A percentile compares a stretch with the other conserved stretches of the same genome.
These are phyloP conservation scores for Sugiyamaella smithiae DNA, from an alignment of 805 yeast genomes.

Conservation along the genomic window DNA sequence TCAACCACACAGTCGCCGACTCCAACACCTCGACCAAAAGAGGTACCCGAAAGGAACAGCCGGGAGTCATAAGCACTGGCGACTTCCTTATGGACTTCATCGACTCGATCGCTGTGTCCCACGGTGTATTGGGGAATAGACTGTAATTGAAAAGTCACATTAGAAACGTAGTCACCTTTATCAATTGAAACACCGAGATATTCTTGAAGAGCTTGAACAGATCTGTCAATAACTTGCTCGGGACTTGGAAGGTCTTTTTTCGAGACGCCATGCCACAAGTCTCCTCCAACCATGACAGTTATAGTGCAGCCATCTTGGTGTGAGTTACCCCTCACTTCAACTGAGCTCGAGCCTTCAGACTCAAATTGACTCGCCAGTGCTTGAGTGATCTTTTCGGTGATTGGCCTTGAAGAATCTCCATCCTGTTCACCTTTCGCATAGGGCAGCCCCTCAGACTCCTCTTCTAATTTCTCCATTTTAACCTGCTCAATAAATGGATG, in stretches of 20 bases:
- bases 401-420: neutral
- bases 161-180: conserved; percentile 30
- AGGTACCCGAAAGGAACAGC: conserved; percentile 72
- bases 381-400: neutral
- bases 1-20: conserved; percentile 82
- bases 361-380: neutral
- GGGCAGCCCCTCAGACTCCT: neutral
- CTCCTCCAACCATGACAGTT: conserved; percentile 92
- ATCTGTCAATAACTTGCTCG: conserved; percentile 30
- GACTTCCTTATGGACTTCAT: conserved; percentile 36
- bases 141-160: conserved; percentile 44
- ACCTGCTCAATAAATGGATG: conserved; percentile 15
- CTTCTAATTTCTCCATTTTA: neutral
- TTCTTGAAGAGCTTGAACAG: conserved; percentile 39
- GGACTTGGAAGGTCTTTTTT: conserved; percentile 28
- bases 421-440: neutral
- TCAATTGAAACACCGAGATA: conserved; percentile 32
- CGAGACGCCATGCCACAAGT: conserved; percentile 40
- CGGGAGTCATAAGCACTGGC: conserved; percentile 38
- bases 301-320: conserved; percentile 66
- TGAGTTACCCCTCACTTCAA: conserved; percentile 9
- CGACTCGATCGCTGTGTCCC: conserved; percentile 55
- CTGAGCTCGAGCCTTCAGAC: neutral
- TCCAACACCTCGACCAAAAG: conserved; percentile 77
- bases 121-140: conserved; percentile 81